These are phyloP conservation scores for Aspergillus biplanus DNA, from an alignment of 495 filamentous ascomycete genomes.

Conservation along the genomic window DNA sequence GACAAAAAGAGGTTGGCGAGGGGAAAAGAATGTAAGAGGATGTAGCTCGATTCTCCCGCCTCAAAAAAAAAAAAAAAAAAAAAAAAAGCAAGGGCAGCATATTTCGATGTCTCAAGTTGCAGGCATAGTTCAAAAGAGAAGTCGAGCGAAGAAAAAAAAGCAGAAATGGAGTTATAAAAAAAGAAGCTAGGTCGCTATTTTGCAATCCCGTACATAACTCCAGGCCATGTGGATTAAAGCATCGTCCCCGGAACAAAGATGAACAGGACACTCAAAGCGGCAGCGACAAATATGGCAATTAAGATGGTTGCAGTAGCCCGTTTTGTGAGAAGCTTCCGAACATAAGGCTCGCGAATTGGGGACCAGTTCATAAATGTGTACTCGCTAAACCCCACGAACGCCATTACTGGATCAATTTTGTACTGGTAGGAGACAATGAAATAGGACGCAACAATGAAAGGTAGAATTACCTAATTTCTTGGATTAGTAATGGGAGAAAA, in stretches of 20 bases:
- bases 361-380: constrained; percentile 93
- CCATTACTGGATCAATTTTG: constrained; percentile 87
- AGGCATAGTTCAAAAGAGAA: not conserved
- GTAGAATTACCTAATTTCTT: constrained; percentile 76
- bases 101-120: not conserved
- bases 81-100: not conserved
- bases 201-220: constrained; percentile 2
- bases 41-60: too few relatives aligned
- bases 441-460: constrained; percentile 89
- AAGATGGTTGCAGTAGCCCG: constrained; percentile 76
- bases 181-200: constrained; percentile 1
- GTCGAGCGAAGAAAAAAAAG: not conserved
- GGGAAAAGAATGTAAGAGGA: not conserved
- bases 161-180: not conserved
- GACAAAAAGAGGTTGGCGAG: constrained; percentile 25
- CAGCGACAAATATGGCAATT: constrained; percentile 73
- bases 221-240: constrained; percentile 53
- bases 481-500: constrained; percentile 22
- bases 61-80: too few relatives aligned
- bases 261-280: constrained; percentile 78
- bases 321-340: constrained; percentile 79
- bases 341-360: constrained; percentile 83
- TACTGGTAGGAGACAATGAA: constrained; percentile 90
- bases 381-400: constrained; percentile 86
- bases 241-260: constrained; percentile 91